Evolutionary conservation across 148 eudicot species (phyloP).

Genomic region (Beta vulgaris): DNA sequence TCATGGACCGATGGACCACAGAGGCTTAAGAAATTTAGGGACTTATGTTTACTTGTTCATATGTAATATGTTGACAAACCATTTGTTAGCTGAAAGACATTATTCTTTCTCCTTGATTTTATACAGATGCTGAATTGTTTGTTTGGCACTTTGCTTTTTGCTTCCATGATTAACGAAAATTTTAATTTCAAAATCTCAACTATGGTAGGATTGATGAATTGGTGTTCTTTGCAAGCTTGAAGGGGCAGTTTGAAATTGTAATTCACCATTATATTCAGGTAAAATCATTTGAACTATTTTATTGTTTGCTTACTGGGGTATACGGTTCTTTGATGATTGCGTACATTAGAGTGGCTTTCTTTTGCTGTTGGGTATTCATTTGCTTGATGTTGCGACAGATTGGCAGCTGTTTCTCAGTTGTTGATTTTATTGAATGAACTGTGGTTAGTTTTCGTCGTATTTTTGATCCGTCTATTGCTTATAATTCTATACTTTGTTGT

Average conservation of each 20-base stretch:
- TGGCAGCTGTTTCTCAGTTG: neutral
- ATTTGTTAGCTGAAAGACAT: neutral
- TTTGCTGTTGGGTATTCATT: neutral
- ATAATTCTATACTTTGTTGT: too few relatives aligned
- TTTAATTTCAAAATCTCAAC: constrained; percentile 69
- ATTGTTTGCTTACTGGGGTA: neutral
- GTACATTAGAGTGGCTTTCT: neutral
- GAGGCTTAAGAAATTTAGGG: too few relatives aligned
- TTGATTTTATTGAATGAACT: too few relatives aligned
- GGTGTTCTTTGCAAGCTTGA: constrained; percentile 89
- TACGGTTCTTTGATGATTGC: neutral
- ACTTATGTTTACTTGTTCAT: neutral
- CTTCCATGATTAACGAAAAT: constrained; percentile 18
- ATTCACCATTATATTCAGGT: constrained; percentile 97
- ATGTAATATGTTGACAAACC: neutral
- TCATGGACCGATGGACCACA: too few relatives aligned
- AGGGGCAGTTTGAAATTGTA: constrained; percentile 88
- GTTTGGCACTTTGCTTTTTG: constrained; percentile 5
- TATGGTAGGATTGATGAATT: constrained; percentile 93
- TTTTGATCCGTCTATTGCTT: too few relatives aligned
- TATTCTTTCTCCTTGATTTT: neutral
- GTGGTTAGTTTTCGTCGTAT: too few relatives aligned
- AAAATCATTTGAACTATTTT: constrained; percentile 7
- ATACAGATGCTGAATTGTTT: neutral
- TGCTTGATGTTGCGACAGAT: neutral